These are phyloP conservation scores for Hymenoscyphus fraxineus DNA, from an alignment of 2,329 filamentous ascomycete genomes.

Conservation along the genomic window DNA sequence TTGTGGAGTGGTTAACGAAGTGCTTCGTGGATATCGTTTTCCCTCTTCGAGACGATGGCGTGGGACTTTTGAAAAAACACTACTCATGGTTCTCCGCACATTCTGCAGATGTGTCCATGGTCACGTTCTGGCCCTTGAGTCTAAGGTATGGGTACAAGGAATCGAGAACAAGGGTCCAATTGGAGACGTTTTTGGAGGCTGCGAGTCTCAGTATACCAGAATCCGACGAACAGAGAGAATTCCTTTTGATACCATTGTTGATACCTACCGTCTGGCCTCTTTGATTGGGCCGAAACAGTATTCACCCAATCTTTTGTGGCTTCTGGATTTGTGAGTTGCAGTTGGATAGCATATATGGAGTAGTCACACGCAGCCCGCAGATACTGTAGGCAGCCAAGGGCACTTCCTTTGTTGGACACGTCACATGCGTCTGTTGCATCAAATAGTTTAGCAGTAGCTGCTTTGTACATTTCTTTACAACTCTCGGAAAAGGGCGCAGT, in stretches of 20 bases:
- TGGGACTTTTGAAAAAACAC: background rate
- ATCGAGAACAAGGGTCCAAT: too few species aligned
- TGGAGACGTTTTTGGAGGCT: too few species aligned
- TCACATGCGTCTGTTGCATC: slow-evolving; percentile 1
- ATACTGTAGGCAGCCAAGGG: background rate
- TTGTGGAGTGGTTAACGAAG: background rate
- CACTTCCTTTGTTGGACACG: background rate
- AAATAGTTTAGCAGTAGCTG: background rate
- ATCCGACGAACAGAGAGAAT: too few species aligned
- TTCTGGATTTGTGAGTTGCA: background rate
- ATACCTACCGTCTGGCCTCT: background rate
- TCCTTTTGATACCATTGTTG: too few species aligned
- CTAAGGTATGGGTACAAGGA: background rate
- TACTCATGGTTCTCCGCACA: background rate
- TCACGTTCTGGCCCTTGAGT: background rate
- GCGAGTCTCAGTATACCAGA: too few species aligned
- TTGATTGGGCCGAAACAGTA: background rate
- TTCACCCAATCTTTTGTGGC: background rate
- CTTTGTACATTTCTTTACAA: background rate
- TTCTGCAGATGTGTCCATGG: background rate
- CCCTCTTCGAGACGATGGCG: background rate
- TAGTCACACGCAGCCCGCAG: background rate
- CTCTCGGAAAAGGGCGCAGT: background rate
- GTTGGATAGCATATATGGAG: background rate
- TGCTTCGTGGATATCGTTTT: background rate